Percentiles rank a stretch among this genome's conserved stretches.
phyloP scores from a whole-genome alignment of 441 rosid genomes.

The Croton setiger region DNA sequence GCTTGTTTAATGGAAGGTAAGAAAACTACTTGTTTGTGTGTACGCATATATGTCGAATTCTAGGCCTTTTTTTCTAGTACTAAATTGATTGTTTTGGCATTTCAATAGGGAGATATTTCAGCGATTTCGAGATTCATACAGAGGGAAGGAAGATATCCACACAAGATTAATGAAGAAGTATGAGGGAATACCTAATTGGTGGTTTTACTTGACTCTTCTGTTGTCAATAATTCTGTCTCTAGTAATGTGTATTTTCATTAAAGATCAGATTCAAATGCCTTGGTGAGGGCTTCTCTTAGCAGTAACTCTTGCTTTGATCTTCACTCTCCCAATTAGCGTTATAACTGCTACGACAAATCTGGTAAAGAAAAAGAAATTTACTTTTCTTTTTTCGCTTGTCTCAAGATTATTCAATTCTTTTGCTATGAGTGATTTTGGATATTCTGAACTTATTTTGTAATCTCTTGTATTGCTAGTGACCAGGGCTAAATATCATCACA shows the following conservation, averaged over 20 bases:
- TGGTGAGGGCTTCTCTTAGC: constrained; percentile 47
- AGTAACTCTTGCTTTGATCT: constrained; percentile 32
- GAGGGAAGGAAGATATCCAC: constrained; percentile 36
- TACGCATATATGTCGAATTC: background rate
- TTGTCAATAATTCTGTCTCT: constrained; percentile 26
- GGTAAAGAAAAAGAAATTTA: constrained; percentile 19
- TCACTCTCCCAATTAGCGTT: constrained; percentile 41
- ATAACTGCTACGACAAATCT: constrained; percentile 47
- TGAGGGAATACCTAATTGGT: constrained; percentile 38
- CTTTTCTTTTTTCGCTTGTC: background rate
- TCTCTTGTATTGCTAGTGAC: constrained; percentile 15
- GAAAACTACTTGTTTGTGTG: background rate
- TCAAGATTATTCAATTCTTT: background rate
- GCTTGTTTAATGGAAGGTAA: constrained; percentile 45
- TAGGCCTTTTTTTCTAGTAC: background rate
- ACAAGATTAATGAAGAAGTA: constrained; percentile 37
- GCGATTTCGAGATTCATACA: constrained; percentile 23
- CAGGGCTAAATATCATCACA: constrained; percentile 56
- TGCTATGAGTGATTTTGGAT: background rate
- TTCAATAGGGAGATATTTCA: constrained; percentile 29
- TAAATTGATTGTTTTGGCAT: background rate
- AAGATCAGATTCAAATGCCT: constrained; percentile 38
- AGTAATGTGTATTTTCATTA: constrained; percentile 27
- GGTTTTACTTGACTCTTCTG: constrained; percentile 32
- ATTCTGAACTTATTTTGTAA: background rate